Evolutionary conservation across 495 filamentous ascomycete species (phyloP), one percentile per base, ranked within the genome.

Genomic region (Umbilicaria muhlenbergii): DNA sequence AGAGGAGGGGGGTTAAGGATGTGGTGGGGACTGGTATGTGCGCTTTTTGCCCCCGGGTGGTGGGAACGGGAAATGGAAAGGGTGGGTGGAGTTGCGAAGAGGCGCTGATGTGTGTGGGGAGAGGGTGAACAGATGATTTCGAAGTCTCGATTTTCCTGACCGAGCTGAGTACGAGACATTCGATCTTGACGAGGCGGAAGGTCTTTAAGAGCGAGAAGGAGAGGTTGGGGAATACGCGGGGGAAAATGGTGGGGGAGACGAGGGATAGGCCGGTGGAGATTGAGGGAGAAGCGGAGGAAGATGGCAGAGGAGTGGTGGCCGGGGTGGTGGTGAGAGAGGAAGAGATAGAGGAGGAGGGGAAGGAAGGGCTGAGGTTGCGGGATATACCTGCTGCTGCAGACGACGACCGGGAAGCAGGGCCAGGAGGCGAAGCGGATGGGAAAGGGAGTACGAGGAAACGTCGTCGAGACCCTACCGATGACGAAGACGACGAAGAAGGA

Each of bases 131-230:
- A 92, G 91, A 94, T 65, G 88, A 92, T 40, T 98, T 95, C 54
- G 87, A 95, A 56, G 83, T 94, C 34, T 80, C 84, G 14, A 78
- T 96, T 47, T 98, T 95, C 63, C 73, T 98, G 51, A 92, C 81
- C 32, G 83, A 93, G 59, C 80, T 78, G 6, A 79, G 78, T 17
- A 85, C 83, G n/a, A 75, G 87, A 24, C 89, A 96, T 66, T 80
- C 84, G 13, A 69, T 98, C 10, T 71, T 96, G 41, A 80, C 81
- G 48, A 89, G 89, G 54, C 73, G 78, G 43, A 96, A 93, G 61
- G 66, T 57, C 66, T 85, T 73, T 50, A 74, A 56, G 52, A 77
- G 52, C 39, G 61, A 56, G 39, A 71, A 70, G 58, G 64, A 58
- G 16, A 66, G 63, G 46, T 48, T 80, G 32, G 65, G 65, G 38